A percentile compares a stretch with the other conserved stretches of the same genome.
phyloP scores from a whole-genome alignment of 352 stramenopile species.

The Globisporangium heterothallicum region DNA sequence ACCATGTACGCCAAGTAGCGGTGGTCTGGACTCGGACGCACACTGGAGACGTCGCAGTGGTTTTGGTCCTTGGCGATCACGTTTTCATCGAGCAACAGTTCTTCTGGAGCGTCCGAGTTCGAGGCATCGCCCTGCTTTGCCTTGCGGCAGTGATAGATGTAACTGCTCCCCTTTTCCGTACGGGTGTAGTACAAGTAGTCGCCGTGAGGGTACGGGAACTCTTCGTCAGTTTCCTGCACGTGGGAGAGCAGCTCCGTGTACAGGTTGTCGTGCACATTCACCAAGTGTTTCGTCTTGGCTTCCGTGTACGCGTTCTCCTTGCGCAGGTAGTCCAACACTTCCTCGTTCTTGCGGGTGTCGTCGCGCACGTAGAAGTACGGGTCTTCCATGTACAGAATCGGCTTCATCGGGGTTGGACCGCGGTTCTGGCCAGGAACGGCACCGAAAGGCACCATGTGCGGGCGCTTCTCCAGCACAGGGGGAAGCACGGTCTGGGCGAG shows the following conservation, averaged over 20 bases:
- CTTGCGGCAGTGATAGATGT: constrained; percentile 77
- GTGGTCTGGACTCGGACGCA: constrained; percentile 86
- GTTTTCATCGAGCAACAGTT: constrained; percentile 94
- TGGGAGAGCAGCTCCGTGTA: constrained; percentile 92
- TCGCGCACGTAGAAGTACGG: constrained; percentile 96
- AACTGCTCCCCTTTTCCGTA: constrained; percentile 83
- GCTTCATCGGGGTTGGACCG: constrained; percentile 85
- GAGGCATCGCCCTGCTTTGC: constrained; percentile 28
- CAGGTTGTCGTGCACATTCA: constrained; percentile 71
- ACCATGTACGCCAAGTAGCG: constrained; percentile 92
- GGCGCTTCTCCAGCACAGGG: constrained; percentile 59
- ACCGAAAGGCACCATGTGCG: constrained; percentile 82
- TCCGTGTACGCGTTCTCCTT: constrained; percentile 94
- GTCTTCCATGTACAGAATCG: constrained; percentile 86
- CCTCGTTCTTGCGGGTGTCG: constrained; percentile 87
- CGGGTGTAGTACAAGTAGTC: constrained; percentile 86
- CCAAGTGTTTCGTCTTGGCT: constrained; percentile 82
- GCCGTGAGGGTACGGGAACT: constrained; percentile 79
- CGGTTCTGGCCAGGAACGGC: constrained; percentile 76
- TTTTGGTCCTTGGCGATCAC: constrained; percentile 82
- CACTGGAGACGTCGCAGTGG: constrained; percentile 75
- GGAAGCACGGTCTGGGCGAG: constrained; percentile 35
- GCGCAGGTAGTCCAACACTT: constrained; percentile 90
- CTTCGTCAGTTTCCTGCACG: constrained; percentile 86
- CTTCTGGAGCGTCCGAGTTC: constrained; percentile 64